Conservation (phyloP, 2,329 filamentous ascomycete species). For the Colletotrichum sp. region DNA sequence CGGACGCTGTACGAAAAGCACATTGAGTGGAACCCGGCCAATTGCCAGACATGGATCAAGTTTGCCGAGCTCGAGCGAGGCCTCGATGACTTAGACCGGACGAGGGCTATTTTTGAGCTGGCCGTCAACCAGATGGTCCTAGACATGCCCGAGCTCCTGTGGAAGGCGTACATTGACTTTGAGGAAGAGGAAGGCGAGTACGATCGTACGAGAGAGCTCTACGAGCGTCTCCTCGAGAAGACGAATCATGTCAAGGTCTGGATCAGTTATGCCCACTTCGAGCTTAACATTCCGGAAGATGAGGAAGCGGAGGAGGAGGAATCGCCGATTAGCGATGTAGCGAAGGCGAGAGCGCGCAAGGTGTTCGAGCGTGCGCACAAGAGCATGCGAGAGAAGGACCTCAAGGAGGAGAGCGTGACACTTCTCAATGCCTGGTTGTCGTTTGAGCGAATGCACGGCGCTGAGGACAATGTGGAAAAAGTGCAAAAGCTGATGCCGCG, state of each 20-base stretch:
- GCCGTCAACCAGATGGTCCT: slow-evolving; percentile 82
- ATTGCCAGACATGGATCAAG: slow-evolving; percentile 94
- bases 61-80: slow-evolving; percentile 94
- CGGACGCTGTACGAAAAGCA: slow-evolving; percentile 93
- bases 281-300: slow-evolving; percentile 88
- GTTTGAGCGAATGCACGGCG: slow-evolving; percentile 88
- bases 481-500: slow-evolving; percentile 95
- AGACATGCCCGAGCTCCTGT: slow-evolving; percentile 97
- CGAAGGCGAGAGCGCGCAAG: slow-evolving; percentile 80
- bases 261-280: slow-evolving; percentile 98
- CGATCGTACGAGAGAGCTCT: slow-evolving; percentile 79
- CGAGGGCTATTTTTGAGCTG: slow-evolving; percentile 90
- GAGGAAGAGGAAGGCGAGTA: slow-evolving; percentile 96
- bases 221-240: slow-evolving; percentile 90
- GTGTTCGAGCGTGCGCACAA: slow-evolving; percentile 88
- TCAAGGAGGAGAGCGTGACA: slow-evolving; percentile 93
- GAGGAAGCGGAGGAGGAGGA: slow-evolving; percentile 68
- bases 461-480: slow-evolving; percentile 74
- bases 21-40: slow-evolving; percentile 88
- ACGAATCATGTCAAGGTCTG: slow-evolving; percentile 99
- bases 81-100: slow-evolving; percentile 86
- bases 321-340: slow-evolving; percentile 77
- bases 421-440: slow-evolving; percentile 91
- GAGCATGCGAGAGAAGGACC: slow-evolving; percentile 85
- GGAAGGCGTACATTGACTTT: slow-evolving; percentile 99